These are phyloP conservation scores for Nepenthes mirabilis DNA, from an alignment of 148 eudicot species.

Conservation along the genomic window DNA sequence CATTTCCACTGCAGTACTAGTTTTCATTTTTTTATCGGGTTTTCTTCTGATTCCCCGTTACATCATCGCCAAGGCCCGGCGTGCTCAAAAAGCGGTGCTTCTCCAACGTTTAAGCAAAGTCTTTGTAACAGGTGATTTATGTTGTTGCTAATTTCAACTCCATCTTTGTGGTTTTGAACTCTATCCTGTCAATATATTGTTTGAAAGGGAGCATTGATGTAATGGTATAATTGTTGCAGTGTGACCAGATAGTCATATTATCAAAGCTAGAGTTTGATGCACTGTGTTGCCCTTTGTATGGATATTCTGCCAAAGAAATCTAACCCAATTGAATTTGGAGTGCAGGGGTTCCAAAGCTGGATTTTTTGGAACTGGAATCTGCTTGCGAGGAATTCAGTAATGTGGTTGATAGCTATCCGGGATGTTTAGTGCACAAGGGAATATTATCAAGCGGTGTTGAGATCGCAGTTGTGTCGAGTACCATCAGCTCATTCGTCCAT, in stretches of 20 bases:
- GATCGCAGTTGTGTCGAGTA: slow-evolving; percentile 33
- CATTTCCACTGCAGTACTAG: slow-evolving; percentile 1
- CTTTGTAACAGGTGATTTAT: slow-evolving; percentile 30
- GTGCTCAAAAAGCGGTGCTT: slow-evolving; percentile 20
- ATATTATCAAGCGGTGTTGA: slow-evolving; percentile 37
- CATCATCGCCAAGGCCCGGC: slow-evolving; percentile 7
- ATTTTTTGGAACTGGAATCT: slow-evolving; percentile 25
- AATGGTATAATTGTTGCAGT: too few species aligned
- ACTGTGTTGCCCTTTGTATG: too few species aligned
- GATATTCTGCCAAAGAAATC: neutral
- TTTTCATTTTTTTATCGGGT: slow-evolving; percentile 6
- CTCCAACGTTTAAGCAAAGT: slow-evolving; percentile 36
- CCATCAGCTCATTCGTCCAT: slow-evolving; percentile 27
- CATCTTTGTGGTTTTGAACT: neutral
- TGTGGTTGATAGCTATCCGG: slow-evolving; percentile 31
- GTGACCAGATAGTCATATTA: too few species aligned
- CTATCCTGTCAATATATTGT: too few species aligned
- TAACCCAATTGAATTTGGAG: neutral
- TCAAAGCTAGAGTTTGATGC: too few species aligned
- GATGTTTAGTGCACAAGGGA: slow-evolving; percentile 39
- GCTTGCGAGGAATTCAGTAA: slow-evolving; percentile 49
- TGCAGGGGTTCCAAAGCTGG: slow-evolving; percentile 36
- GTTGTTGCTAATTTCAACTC: neutral
- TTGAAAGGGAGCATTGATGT: too few species aligned
- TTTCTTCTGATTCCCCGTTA: slow-evolving; percentile 10